Conservation (phyloP, 2,329 filamentous ascomycete genomes). For the Boeremia lycopersici region DNA sequence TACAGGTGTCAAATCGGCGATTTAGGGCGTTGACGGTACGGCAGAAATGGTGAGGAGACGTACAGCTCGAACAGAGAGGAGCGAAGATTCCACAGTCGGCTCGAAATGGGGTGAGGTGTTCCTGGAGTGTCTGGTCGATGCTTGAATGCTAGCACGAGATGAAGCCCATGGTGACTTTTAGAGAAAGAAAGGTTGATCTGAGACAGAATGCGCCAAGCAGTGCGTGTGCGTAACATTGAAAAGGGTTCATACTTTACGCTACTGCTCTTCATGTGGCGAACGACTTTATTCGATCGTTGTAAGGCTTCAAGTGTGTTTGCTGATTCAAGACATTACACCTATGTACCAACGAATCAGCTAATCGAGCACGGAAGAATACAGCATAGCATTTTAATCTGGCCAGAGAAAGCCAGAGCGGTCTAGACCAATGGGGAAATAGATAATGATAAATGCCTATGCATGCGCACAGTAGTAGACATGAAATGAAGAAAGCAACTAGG, state of each 20-base stretch:
- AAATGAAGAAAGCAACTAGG: neutral
- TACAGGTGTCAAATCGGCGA: neutral
- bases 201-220: too few species aligned
- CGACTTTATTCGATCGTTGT: too few species aligned
- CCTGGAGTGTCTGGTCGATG: constrained; percentile 4
- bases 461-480: neutral
- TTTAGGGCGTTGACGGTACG: neutral
- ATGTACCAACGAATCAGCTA: too few species aligned
- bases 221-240: too few species aligned
- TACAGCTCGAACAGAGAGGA: neutral
- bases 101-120: neutral
- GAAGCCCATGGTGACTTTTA: too few species aligned
- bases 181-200: too few species aligned
- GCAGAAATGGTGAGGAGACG: neutral
- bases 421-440: neutral
- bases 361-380: neutral
- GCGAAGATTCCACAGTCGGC: neutral
- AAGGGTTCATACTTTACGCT: too few species aligned
- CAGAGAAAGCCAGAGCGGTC: neutral
- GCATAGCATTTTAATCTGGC: neutral
- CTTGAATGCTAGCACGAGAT: neutral
- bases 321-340: too few species aligned
- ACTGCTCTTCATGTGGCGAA: too few species aligned
- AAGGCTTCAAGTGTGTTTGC: too few species aligned
- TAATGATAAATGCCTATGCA: neutral